phyloP scores from a whole-genome alignment of 2,329 filamentous ascomycete species.

The Sclerotinia minor region DNA sequence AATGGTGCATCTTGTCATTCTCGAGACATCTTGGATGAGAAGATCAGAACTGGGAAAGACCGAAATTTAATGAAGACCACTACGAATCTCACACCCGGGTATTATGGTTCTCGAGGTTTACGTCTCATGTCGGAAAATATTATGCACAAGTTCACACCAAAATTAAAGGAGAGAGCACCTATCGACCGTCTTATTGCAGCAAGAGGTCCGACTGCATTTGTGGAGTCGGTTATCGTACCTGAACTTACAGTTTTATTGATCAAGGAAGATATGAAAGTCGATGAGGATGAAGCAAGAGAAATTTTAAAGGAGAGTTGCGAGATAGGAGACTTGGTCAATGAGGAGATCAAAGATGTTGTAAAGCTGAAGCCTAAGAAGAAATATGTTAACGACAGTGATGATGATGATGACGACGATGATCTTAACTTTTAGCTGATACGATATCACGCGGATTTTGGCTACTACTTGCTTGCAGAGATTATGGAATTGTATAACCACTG shows the following conservation, averaged over 20 bases:
- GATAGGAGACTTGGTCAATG: constrained; percentile 38
- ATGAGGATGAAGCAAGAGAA: constrained; percentile 43
- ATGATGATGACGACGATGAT: constrained; percentile 29
- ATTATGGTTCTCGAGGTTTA: constrained; percentile 77
- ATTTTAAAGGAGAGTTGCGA: constrained; percentile 36
- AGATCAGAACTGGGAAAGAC: constrained; percentile 57
- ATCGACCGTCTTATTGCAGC: constrained; percentile 66
- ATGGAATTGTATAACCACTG: neutral
- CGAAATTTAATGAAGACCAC: constrained; percentile 59
- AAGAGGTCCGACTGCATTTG: constrained; percentile 66
- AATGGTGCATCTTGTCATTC: constrained; percentile 58
- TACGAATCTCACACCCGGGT: constrained; percentile 65
- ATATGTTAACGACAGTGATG: constrained; percentile 47
- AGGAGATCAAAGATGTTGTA: constrained; percentile 57
- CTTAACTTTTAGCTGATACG: constrained; percentile 4
- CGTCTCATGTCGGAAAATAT: constrained; percentile 71
- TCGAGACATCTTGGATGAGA: constrained; percentile 55
- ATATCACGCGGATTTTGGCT: neutral
- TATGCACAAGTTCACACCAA: constrained; percentile 57
- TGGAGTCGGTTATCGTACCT: constrained; percentile 75
- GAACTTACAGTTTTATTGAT: constrained; percentile 61
- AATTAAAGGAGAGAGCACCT: constrained; percentile 62
- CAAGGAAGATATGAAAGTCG: constrained; percentile 57
- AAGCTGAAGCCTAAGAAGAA: constrained; percentile 49
- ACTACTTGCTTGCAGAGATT: neutral